Evolutionary conservation across 2,329 filamentous ascomycete species (phyloP), one percentile per base, ranked within the genome.

Genomic region (Apiospora rasikravindrae): DNA sequence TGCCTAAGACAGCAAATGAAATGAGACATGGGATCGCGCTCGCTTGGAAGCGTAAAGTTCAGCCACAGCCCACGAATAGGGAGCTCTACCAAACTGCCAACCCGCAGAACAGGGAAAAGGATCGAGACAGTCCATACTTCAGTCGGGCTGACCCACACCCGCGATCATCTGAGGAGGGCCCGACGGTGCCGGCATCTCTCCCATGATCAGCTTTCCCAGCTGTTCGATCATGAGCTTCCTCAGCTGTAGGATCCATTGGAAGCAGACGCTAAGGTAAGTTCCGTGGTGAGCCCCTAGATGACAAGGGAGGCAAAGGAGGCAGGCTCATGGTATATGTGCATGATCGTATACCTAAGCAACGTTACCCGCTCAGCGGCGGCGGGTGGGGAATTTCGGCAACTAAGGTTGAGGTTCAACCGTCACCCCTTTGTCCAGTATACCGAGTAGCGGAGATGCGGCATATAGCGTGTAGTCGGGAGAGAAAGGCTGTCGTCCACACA

Each of bases 131-230:
- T 49, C 44, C 37, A 69, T 33, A 49, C 53, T 33, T 37, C 53
- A 37, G 26, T 69, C 67, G 42, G 67, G 44, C 67, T 47, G 67
- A 69, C 44, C 67, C 67, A 37, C n/a, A 10, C 67, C n/a, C 44
- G 19, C 22, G 67, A 69, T 49, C 67, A 69, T 29, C 26, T 69
- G 67, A 69, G 44, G 44, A 69, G 33, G 19, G 44, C 26, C 44
- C 24, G 44, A n/a, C 57, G 44, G 26, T 33, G 44, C 22, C 44
- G 47, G 11, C 3, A 24, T 37, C 10, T 47, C 67, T 37, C 42
- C 67, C 67, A 69, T 69, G 67, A 69, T 24, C 19, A 37, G 44
- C 11, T 64, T 14, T 4, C 19, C 22, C 19, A n/a, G 57, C 29
- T 14, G 57, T 40, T 64, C 4, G 33, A 64, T 64, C 57, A 64